Conservation (phyloP, 345 rosid genomes). For the Rhodamnia rubescens region DNA sequence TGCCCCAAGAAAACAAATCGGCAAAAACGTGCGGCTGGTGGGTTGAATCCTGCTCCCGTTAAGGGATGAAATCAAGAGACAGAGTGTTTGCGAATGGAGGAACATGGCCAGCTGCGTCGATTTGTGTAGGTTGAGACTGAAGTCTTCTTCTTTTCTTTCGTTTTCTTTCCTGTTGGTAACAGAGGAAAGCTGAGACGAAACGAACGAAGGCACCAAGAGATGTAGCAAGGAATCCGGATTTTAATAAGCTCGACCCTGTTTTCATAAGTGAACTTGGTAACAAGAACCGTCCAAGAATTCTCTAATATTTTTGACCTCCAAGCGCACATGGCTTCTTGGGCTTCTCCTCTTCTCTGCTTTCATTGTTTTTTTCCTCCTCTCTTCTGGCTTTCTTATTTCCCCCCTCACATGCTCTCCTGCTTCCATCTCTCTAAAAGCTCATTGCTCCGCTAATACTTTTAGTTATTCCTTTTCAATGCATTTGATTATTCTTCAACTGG, state of each 20-base stretch:
- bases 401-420: slow-evolving; percentile 37
- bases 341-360: slow-evolving; percentile 9
- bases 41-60: neutral
- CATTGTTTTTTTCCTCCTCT: slow-evolving; percentile 9
- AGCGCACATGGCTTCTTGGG: slow-evolving; percentile 49
- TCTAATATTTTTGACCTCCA: slow-evolving; percentile 54
- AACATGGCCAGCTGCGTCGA: neutral
- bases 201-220: neutral
- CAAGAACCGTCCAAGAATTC: slow-evolving; percentile 12
- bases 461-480: neutral
- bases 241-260: neutral
- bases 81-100: neutral
- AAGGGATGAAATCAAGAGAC: neutral
- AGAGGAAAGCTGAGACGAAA: neutral
- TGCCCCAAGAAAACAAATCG: neutral
- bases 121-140: neutral
- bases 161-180: neutral
- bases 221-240: neutral
- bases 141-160: neutral
- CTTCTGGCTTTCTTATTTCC: neutral
- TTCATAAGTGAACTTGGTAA: neutral
- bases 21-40: neutral
- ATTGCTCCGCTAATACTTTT: neutral
- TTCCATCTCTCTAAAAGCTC: neutral
- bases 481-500: neutral